Evolutionary conservation across 352 stramenopile species (phyloP).

Genomic region (Pythium brachiatum): DNA sequence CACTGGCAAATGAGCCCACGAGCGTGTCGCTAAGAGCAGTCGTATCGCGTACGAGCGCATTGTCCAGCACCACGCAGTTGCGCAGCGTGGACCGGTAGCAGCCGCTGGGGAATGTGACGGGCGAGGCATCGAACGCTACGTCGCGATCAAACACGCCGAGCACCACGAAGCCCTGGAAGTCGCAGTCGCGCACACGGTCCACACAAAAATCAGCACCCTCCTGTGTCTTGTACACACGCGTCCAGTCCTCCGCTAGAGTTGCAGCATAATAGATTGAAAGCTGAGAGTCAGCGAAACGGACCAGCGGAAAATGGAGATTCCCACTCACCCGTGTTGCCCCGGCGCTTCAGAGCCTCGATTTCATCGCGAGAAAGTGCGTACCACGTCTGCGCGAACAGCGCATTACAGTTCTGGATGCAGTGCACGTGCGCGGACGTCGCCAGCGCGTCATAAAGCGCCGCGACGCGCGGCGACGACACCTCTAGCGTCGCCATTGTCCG

Average conservation of each 20-base stretch:
- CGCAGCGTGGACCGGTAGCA: constrained; percentile 69
- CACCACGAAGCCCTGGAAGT: constrained; percentile 64
- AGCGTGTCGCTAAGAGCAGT: constrained; percentile 48
- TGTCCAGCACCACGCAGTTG: constrained; percentile 61
- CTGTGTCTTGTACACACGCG: constrained; percentile 42
- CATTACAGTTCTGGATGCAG: constrained; percentile 20
- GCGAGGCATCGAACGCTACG: constrained; percentile 40
- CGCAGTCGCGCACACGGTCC: constrained; percentile 54
- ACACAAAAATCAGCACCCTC: constrained; percentile 25
- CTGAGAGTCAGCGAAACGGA: constrained; percentile 1
- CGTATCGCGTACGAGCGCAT: constrained; percentile 75
- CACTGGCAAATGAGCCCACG: constrained; percentile 40
- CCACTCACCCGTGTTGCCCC: constrained; percentile 59
- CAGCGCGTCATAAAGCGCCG: constrained; percentile 16
- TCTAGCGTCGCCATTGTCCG: background rate
- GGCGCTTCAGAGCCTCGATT: constrained; percentile 45
- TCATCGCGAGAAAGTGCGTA: constrained; percentile 48
- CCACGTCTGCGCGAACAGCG: constrained; percentile 23
- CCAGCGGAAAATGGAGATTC: background rate
- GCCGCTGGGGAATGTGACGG: constrained; percentile 51
- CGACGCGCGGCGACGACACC: background rate
- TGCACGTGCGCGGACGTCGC: constrained; percentile 14
- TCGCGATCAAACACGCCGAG: constrained; percentile 45
- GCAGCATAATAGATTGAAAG: background rate
- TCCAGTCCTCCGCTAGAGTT: constrained; percentile 61